phyloP scores from a whole-genome alignment of 108 stramenopile species.

The Stephanodiscus minutulus region DNA sequence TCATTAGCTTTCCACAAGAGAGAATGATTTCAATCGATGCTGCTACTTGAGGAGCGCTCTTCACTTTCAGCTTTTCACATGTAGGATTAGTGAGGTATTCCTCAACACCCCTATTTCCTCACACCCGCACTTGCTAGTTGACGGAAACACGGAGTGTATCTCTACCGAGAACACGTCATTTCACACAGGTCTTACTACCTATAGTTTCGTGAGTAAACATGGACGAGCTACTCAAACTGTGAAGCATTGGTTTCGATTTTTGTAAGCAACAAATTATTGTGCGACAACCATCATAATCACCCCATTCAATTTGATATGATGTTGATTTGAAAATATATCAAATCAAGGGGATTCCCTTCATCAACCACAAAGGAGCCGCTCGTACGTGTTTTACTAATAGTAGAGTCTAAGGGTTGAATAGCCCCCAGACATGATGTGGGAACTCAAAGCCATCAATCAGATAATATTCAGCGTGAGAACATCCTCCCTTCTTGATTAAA shows the following conservation, averaged over 20 bases:
- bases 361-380: background rate
- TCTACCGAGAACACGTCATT: background rate
- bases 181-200: background rate
- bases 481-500: background rate
- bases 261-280: no score
- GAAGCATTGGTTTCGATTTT: background rate
- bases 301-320: no score
- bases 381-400: background rate
- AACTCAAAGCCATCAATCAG: no score
- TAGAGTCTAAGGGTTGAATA: background rate
- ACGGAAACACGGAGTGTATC: background rate
- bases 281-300: no score
- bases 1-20: background rate
- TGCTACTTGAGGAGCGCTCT: background rate
- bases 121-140: background rate
- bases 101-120: background rate
- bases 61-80: background rate
- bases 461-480: background rate
- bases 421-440: no score
- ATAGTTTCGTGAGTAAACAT: background rate
- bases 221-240: background rate
- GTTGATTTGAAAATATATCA: background rate
- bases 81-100: background rate
- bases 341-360: background rate
- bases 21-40: background rate